These are phyloP conservation scores for Amanita pseudoporphyria DNA, from an alignment of 768 basidiomycete genomes.

Conservation along the genomic window DNA sequence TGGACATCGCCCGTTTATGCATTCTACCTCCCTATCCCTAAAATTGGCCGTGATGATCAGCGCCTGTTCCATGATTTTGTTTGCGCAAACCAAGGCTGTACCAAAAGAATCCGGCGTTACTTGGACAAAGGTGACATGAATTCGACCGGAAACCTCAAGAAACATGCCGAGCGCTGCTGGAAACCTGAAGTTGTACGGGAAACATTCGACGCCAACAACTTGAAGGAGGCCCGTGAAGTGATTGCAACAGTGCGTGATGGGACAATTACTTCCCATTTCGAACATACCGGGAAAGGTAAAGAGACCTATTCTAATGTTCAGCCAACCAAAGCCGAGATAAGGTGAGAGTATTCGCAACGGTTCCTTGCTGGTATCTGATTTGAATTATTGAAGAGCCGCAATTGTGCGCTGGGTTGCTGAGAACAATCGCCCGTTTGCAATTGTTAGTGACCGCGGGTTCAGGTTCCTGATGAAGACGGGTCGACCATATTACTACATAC, in stretches of 20 bases:
- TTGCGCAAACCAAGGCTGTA: conserved; percentile 5
- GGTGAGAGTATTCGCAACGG: conserved; percentile 10
- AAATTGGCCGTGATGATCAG: background rate
- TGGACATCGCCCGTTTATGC: conserved; percentile 8
- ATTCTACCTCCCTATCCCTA: conserved; percentile 8
- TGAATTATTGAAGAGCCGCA: conserved; percentile 12
- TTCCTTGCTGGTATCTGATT: background rate
- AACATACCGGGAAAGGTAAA: conserved; percentile 6
- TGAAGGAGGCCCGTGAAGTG: conserved; percentile 4
- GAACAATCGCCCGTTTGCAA: conserved; percentile 13
- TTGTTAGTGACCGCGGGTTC: conserved; percentile 16
- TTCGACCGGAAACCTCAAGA: conserved; percentile 8
- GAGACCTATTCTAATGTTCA: conserved; percentile 15
- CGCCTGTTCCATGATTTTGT: conserved; percentile 1
- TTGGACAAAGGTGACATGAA: conserved; percentile 4
- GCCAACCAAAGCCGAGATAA: conserved; percentile 16
- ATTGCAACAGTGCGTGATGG: background rate
- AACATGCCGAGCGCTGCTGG: conserved; percentile 8
- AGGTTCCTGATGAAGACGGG: conserved; percentile 18
- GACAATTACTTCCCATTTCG: conserved; percentile 4
- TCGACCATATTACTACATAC: conserved; percentile 14
- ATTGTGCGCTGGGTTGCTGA: conserved; percentile 14
- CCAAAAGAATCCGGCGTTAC: background rate
- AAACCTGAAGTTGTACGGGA: background rate
- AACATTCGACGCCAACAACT: background rate